These are phyloP conservation scores for Calocybe gangraenosa DNA, from an alignment of 768 basidiomycete species.

Conservation along the genomic window DNA sequence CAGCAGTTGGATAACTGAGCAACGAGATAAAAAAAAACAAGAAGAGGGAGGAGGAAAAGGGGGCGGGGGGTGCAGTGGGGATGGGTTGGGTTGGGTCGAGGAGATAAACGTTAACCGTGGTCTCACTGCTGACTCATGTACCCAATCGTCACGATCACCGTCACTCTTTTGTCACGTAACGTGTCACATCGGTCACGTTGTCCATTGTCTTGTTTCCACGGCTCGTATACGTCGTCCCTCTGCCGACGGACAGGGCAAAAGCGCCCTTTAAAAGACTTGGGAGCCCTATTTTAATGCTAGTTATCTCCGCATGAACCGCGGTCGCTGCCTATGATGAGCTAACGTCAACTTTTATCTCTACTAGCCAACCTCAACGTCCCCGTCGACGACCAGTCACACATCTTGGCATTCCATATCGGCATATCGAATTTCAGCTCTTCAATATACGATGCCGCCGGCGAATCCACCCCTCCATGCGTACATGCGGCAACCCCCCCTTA, in stretches of 20 bases:
- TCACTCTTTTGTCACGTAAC: constrained; percentile 11
- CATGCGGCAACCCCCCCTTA: too few relatives aligned
- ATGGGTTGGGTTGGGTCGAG: constrained; percentile 7
- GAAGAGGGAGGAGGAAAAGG: too few relatives aligned
- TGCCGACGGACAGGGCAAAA: not conserved
- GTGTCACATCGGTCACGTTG: not conserved
- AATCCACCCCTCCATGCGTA: not conserved
- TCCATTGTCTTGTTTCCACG: constrained; percentile 7
- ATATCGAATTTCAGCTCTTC: not conserved
- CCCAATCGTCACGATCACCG: constrained; percentile 7
- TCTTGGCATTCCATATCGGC: too few relatives aligned
- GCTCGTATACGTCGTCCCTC: constrained; percentile 1
- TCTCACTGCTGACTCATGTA: constrained; percentile 19
- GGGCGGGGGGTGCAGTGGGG: too few relatives aligned
- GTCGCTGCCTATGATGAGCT: not conserved
- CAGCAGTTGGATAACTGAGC: constrained; percentile 4
- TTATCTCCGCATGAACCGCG: constrained; percentile 12
- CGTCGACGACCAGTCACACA: too few relatives aligned
- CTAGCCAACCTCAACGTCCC: too few relatives aligned
- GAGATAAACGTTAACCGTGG: constrained; percentile 13
- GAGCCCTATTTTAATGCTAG: too few relatives aligned
- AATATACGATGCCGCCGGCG: not conserved
- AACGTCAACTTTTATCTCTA: too few relatives aligned
- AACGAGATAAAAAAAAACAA: too few relatives aligned
- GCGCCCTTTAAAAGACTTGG: too few relatives aligned